Conservation (phyloP, 345 rosid genomes). For the Geranium brycei region DNA sequence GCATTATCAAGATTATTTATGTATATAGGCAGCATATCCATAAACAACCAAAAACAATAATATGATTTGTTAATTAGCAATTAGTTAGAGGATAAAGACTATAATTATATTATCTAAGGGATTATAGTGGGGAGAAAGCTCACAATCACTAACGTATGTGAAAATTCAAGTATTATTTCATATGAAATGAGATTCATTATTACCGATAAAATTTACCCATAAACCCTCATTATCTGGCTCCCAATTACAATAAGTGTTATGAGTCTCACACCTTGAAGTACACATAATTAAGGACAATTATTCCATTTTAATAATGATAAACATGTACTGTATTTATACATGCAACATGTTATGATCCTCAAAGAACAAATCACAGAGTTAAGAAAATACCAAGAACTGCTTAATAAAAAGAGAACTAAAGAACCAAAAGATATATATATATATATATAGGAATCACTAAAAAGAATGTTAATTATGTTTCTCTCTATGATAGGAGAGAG, state of each 20-base stretch:
- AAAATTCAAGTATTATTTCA: too few species aligned
- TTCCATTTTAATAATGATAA: not conserved
- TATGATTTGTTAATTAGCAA: too few species aligned
- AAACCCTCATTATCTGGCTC: too few species aligned
- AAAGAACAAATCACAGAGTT: constrained; percentile 50
- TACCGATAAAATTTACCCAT: too few species aligned
- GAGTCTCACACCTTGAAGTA: too few species aligned
- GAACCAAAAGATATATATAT: not conserved
- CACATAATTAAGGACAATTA: too few species aligned
- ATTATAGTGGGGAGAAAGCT: not conserved
- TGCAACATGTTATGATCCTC: constrained; percentile 19
- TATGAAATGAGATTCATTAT: too few species aligned
- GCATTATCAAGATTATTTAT: not conserved
- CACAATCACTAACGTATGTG: too few species aligned
- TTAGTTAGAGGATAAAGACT: too few species aligned
- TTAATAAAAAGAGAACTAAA: constrained; percentile 7
- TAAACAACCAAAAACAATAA: too few species aligned
- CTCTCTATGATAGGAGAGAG: not conserved
- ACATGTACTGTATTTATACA: not conserved
- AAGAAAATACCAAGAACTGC: constrained; percentile 31
- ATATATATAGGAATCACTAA: not conserved
- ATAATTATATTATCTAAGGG: not conserved
- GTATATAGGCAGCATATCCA: too few species aligned
- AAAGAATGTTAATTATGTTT: not conserved
- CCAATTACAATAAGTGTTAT: too few species aligned